Conservation (phyloP, 2,329 filamentous ascomycete species). For the Trichoderma sp. region DNA sequence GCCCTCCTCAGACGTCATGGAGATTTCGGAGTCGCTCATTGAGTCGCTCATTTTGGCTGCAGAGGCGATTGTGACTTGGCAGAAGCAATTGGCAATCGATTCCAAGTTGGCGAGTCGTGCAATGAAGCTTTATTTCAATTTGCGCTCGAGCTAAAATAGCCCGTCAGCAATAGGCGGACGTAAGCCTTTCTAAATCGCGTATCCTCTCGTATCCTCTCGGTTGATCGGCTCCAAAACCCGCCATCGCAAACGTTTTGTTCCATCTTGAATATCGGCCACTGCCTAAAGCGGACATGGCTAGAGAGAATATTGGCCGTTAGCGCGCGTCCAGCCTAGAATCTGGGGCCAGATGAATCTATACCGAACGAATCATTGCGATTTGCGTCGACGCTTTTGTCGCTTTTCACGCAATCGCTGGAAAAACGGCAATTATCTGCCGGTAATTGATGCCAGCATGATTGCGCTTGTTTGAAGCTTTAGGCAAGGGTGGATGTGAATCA, state of each 20-base stretch:
- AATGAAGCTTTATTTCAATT: background rate
- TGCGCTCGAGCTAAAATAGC: background rate
- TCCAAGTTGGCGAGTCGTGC: background rate
- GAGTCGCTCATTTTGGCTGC: background rate
- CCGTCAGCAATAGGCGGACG: background rate
- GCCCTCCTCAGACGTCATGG: background rate
- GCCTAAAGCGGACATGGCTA: conserved; percentile 8
- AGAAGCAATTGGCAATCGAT: background rate
- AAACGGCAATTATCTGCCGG: background rate
- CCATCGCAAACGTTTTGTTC: background rate
- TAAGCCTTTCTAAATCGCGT: background rate
- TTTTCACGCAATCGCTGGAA: background rate
- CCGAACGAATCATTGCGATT: background rate
- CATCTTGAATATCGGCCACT: background rate
- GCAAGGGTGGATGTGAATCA: background rate
- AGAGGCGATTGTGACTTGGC: background rate
- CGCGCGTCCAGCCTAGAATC: background rate
- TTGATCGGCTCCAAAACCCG: background rate
- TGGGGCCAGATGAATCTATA: background rate
- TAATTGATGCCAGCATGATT: background rate
- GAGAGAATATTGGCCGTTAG: background rate
- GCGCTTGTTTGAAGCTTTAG: background rate
- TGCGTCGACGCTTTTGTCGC: conserved; percentile 1
- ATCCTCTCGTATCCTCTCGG: background rate
- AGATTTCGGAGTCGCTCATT: background rate